Evolutionary conservation across 306 rosid genomes (phyloP), one percentile per base, ranked within the genome.

Genomic region (Pueraria montana): DNA sequence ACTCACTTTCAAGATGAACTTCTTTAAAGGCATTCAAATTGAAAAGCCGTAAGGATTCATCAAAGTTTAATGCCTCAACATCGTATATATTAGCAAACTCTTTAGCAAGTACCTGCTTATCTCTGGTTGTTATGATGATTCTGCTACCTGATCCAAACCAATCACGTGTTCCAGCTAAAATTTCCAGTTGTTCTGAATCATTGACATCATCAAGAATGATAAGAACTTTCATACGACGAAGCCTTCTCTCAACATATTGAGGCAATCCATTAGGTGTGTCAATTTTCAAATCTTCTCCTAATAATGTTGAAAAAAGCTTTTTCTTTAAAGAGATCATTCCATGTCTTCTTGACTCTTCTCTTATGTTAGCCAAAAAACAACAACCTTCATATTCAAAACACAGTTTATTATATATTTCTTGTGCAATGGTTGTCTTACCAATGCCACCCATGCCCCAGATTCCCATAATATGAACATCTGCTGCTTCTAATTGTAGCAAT

Each of bases 391-490:
- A 86, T 18, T 52, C 62, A 36, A 0, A 27, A 16, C 20, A 4
- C 0, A 80, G 17, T 55, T n/a, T 59, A 1, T 8, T 2, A 52
- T 8, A 81, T 20, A 85, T 3, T 26, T 30, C 55, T 34, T 43
- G 38, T 0, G 85, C 82, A 40, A 80, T 62, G 0, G 85, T 80
- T 12, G 88, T 85, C 8, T 75, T 82, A 6, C 85, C 81, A 0
- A 81, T 38, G 1, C 85, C 83, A 1, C 71, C 68, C 64, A 85
- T 76, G 5, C 80, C 88, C 83, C 83, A 76, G 1, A 85, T 81
- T 30, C 85, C 85, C 40, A 85, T 21, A 3, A 72, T 3, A 0
- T 16, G 53, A 0, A 80, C 82, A 71, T 23, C 43, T 5, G 3
- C 0, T 4, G 48, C 63, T 0, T 18, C 62, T 38, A 11, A 1